phyloP scores from a whole-genome alignment of 257 asterid genomes.

The Plantago elongata region DNA sequence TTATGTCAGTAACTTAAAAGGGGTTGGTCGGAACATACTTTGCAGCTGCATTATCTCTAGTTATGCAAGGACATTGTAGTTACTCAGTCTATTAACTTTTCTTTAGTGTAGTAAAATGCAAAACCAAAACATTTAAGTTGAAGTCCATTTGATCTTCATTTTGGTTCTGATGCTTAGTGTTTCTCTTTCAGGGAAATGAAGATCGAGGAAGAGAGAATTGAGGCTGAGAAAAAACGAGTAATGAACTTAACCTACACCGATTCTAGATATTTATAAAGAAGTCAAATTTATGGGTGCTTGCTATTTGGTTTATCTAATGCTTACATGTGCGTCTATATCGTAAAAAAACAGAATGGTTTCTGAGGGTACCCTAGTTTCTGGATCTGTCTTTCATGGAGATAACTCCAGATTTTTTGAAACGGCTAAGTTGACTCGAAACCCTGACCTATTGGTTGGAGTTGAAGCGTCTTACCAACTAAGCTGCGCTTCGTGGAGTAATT shows the following conservation, averaged over 20 bases:
- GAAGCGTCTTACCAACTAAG: too few species aligned
- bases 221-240: conserved; percentile 94
- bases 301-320: too few species aligned
- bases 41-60: background rate
- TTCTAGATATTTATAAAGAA: background rate
- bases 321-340: too few species aligned
- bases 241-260: conserved; percentile 13
- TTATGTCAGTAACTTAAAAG: background rate
- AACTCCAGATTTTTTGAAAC: too few species aligned
- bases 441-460: too few species aligned
- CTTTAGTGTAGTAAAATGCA: background rate
- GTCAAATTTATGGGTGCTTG: too few species aligned
- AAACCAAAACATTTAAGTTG: background rate
- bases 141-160: too few species aligned
- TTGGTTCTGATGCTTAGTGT: conserved; percentile 13
- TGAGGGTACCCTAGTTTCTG: too few species aligned
- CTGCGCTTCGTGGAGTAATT: too few species aligned
- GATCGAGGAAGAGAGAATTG: conserved; percentile 92
- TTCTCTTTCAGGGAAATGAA: conserved; percentile 84
- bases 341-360: too few species aligned
- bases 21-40: background rate
- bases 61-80: background rate
- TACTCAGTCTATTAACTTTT: background rate
- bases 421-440: too few species aligned
- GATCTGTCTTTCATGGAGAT: too few species aligned